Base-by-base conservation (phyloP, 2,329 filamentous ascomycete genomes). In the Beauveria sp. region DNA sequence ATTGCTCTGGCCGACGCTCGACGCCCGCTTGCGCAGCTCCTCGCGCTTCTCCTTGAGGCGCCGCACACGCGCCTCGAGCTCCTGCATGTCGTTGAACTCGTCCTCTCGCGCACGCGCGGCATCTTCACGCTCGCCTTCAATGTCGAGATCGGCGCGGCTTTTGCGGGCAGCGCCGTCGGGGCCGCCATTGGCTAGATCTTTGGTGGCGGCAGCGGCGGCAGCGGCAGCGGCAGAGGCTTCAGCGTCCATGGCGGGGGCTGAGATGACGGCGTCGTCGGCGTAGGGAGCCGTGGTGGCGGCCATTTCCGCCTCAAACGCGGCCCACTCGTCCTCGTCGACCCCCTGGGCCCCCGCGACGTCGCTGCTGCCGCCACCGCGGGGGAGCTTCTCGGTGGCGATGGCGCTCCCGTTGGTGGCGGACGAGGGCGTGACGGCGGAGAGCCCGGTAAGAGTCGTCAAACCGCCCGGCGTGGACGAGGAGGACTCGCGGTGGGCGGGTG, bases 271-370 rank as follows among this genome's bases (percentile, higher is more conserved):
- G 62, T 82, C 79, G 47, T 73, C 70, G 24, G 71, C 68, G 64
- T 73, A 73, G 2, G 75, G 68, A 2, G 69, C 69, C 30, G 71
- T 67, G 26, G 77, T 70, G 34, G 77, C 75, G 20, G 86, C 88
- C 60, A 96, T 86, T 59, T 96, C 90, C 3, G 89, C 89, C 71
- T 96, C 88, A 70, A 96, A 96, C 9, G 90, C 90, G 2, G 90
- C 88, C 89, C 90, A 95, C 73, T 95, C 90, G 59, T 87, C 85
- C 69, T 96, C 90, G 70, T 93, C 86, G 9, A 79, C 75, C 8
- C 79, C 75, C 8, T 50, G 45, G 3, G 22, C 45, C 12, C 34
- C 34, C 34, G 5, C 34, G 34, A 38, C 34, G 34, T 38, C 14
- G 34, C 34, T 14, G 30, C 30, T 14, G 20, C 20, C 22, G 20